Conservation (phyloP, 129 eudicot species). For the Solidago caesia region DNA sequence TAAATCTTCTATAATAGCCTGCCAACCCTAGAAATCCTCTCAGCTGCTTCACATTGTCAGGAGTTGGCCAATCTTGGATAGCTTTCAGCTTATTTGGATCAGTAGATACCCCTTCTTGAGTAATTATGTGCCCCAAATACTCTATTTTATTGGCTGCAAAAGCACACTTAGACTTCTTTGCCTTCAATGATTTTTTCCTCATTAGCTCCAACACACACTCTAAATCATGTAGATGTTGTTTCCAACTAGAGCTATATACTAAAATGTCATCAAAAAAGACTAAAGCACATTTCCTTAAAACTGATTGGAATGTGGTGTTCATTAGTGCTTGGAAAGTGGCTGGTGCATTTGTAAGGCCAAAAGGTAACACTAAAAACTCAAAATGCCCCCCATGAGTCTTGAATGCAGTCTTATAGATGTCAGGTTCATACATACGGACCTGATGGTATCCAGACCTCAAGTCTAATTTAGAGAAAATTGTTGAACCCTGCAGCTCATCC, state of each 20-base stretch:
- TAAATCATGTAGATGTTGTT: not conserved
- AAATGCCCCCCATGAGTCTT: not conserved
- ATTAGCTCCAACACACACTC: not conserved
- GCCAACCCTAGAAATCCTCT: constrained; percentile 1
- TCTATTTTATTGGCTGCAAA: not conserved
- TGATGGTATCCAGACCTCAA: not conserved
- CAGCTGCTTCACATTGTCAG: not conserved
- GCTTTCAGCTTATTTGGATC: not conserved
- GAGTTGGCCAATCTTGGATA: not conserved
- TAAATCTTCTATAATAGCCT: constrained; percentile 10
- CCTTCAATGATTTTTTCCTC: not conserved
- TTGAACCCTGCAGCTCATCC: not conserved
- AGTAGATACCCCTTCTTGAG: not conserved
- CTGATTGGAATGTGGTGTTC: not conserved
- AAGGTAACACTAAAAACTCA: not conserved
- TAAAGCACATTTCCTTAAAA: not conserved
- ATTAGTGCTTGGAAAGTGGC: not conserved
- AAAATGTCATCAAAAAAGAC: not conserved
- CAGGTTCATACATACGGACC: not conserved
- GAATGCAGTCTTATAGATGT: not conserved
- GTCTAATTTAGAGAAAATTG: not conserved
- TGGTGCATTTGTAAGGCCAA: not conserved
- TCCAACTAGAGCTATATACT: not conserved
- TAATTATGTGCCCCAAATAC: constrained; percentile 8
- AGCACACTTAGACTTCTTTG: constrained; percentile 1